A percentile compares a stretch with the other conserved stretches of the same genome.
phyloP scores from a whole-genome alignment of 371 early-diverging fungal species.

The Mortierella sp. region DNA sequence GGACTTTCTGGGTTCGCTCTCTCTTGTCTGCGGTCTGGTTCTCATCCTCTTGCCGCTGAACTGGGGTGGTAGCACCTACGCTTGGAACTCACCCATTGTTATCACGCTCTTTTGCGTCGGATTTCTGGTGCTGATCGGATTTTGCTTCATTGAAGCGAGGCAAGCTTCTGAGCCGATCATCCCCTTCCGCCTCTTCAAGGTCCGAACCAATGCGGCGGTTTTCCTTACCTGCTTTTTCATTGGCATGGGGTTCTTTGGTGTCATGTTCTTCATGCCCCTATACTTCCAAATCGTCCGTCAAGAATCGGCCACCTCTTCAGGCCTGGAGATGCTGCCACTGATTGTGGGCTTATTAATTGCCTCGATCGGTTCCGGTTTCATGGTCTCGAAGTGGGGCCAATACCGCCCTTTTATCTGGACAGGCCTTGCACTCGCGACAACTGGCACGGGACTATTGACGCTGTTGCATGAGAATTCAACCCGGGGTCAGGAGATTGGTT shows the following conservation, averaged over 20 bases:
- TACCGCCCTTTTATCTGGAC: conserved; percentile 64
- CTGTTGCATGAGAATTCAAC: conserved; percentile 56
- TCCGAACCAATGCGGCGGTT: conserved; percentile 43
- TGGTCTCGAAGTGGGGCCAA: conserved; percentile 63
- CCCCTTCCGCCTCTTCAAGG: conserved; percentile 58
- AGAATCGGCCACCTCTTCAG: conserved; percentile 61
- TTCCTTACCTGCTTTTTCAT: conserved; percentile 55
- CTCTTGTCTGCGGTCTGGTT: conserved; percentile 55
- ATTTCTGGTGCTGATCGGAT: conserved; percentile 53
- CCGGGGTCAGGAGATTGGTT: conserved; percentile 60
- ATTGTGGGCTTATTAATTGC: conserved; percentile 65
- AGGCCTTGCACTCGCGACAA: conserved; percentile 60
- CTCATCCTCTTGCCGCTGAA: conserved; percentile 63
- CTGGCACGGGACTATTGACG: conserved; percentile 63
- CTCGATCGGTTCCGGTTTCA: conserved; percentile 64
- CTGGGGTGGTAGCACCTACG: conserved; percentile 59
- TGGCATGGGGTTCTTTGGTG: conserved; percentile 59
- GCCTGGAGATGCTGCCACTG: conserved; percentile 74
- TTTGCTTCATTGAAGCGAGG: conserved; percentile 62
- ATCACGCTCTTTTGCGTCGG: conserved; percentile 64
- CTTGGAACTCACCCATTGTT: conserved; percentile 53
- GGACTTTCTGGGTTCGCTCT: conserved; percentile 68
- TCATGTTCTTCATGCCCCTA: conserved; percentile 71
- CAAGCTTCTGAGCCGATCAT: conserved; percentile 64
- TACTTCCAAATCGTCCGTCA: conserved; percentile 71